Evolutionary conservation across 805 yeast species (phyloP).

Genomic region (Cyberlindnera meyerae): DNA sequence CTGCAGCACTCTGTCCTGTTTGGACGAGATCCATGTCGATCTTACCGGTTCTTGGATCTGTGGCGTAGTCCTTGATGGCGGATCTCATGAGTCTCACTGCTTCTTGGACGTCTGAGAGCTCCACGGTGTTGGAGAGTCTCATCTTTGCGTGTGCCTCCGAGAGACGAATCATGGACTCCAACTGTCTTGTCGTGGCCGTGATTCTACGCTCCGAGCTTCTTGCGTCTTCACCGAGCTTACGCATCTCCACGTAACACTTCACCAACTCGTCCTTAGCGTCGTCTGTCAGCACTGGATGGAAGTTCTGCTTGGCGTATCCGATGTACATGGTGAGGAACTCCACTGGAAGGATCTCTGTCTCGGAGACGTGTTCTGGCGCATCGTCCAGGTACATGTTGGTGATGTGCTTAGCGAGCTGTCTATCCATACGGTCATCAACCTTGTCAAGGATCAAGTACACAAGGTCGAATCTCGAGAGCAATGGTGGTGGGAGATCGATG

Average conservation of each 20-base stretch:
- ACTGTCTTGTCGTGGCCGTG: slow-evolving; percentile 96
- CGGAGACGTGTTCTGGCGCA: slow-evolving; percentile 64
- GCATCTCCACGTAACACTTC: slow-evolving; percentile 84
- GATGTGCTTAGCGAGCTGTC: slow-evolving; percentile 84
- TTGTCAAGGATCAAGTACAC: slow-evolving; percentile 90
- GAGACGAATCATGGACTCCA: slow-evolving; percentile 91
- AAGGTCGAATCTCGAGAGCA: slow-evolving; percentile 89
- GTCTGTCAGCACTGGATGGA: slow-evolving; percentile 72
- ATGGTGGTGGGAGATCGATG: slow-evolving; percentile 94
- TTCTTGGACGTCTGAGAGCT: slow-evolving; percentile 78
- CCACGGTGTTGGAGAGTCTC: slow-evolving; percentile 72
- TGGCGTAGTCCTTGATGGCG: slow-evolving; percentile 96
- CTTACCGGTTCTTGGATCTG: slow-evolving; percentile 94
- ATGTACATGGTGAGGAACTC: slow-evolving; percentile 86
- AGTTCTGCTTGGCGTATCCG: slow-evolving; percentile 87
- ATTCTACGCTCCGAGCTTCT: slow-evolving; percentile 83
- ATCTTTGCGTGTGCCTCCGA: slow-evolving; percentile 97
- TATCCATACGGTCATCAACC: slow-evolving; percentile 80
- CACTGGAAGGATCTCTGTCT: slow-evolving; percentile 69
- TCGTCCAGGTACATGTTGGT: slow-evolving; percentile 92
- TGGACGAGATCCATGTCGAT: slow-evolving; percentile 97
- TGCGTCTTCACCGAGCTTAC: slow-evolving; percentile 89
- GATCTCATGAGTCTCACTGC: slow-evolving; percentile 89
- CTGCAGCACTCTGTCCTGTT: slow-evolving; percentile 89
- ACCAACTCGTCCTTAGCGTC: slow-evolving; percentile 85